Conservation (phyloP, 345 rosid species). For the Hypericum perforatum region DNA sequence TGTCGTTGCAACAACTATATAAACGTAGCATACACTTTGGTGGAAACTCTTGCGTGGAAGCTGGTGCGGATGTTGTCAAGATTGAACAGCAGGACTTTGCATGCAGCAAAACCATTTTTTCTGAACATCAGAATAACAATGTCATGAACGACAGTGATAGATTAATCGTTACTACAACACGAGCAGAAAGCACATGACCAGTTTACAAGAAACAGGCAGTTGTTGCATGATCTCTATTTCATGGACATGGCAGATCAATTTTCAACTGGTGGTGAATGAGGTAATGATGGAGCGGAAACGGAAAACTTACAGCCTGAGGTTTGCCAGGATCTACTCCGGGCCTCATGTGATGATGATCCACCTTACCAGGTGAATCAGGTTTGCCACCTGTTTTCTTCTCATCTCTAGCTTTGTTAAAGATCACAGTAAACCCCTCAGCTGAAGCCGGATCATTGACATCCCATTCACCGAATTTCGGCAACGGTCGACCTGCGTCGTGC, state of each 20-base stretch:
- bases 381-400: constrained; percentile 57
- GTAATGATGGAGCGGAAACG: neutral
- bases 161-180: neutral
- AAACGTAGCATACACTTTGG: constrained; percentile 18
- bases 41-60: constrained; percentile 17
- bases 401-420: neutral
- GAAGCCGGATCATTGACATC: constrained; percentile 66
- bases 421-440: neutral
- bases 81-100: neutral
- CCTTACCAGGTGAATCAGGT: constrained; percentile 59
- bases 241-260: neutral
- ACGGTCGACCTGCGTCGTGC: neutral
- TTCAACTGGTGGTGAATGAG: neutral
- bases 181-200: neutral
- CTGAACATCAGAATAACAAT: constrained; percentile 1
- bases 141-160: neutral
- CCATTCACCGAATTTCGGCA: constrained; percentile 1
- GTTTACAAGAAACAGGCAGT: neutral
- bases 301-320: constrained; percentile 18
- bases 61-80: constrained; percentile 2
- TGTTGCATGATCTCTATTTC: neutral
- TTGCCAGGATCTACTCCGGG: neutral
- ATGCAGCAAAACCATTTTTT: constrained; percentile 1
- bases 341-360: neutral
- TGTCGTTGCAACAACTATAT: constrained; percentile 29